phyloP scores from a whole-genome alignment of 2,329 filamentous ascomycete genomes.

The Penicillium crustosum region DNA sequence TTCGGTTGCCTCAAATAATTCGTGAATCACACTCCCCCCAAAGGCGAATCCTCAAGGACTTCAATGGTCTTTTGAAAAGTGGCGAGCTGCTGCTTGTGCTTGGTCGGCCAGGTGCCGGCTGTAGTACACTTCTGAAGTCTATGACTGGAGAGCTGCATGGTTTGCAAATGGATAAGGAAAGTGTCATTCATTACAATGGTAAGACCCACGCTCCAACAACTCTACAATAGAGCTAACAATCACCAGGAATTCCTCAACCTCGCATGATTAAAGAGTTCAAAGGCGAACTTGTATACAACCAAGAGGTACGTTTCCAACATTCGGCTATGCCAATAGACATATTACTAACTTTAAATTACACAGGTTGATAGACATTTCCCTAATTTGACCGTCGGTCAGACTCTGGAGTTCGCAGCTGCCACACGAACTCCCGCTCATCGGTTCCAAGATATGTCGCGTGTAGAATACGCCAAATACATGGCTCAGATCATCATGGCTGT shows the following conservation, averaged over 20 bases:
- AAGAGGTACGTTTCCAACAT: conserved; percentile 44
- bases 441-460: conserved; percentile 30
- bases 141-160: conserved; percentile 78
- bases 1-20: conserved; percentile 20
- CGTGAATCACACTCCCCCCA: conserved; percentile 16
- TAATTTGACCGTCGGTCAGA: conserved; percentile 67
- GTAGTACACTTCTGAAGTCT: conserved; percentile 80
- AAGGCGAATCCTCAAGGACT: conserved; percentile 56
- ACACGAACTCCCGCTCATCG: conserved; percentile 51
- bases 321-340: not conserved
- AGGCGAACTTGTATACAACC: conserved; percentile 39
- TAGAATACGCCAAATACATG: conserved; percentile 43
- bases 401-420: conserved; percentile 72
- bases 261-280: conserved; percentile 39
- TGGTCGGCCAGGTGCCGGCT: conserved; percentile 51
- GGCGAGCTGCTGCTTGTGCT: conserved; percentile 55
- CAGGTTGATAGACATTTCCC: conserved; percentile 75
- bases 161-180: conserved; percentile 65
- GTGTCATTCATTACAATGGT: conserved; percentile 78
- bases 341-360: conserved; percentile 41
- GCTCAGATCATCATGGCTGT: conserved; percentile 47
- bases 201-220: conserved; percentile 17
- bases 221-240: not conserved
- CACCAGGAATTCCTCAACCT: conserved; percentile 22
- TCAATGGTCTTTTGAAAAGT: conserved; percentile 58